These are phyloP conservation scores for Candida bentonensis DNA, from an alignment of 805 yeast genomes.

Conservation along the genomic window DNA sequence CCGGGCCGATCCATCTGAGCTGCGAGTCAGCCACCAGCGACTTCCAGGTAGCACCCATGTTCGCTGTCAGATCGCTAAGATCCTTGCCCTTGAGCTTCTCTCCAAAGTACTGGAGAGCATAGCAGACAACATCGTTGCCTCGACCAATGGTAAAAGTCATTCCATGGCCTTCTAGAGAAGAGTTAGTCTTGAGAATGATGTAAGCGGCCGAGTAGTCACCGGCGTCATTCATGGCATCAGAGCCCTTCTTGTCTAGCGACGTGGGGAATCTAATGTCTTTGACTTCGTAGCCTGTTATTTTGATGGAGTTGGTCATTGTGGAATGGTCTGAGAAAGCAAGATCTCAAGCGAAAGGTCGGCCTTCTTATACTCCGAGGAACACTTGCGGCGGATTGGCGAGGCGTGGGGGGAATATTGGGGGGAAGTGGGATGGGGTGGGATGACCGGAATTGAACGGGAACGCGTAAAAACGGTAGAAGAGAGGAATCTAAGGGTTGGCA, in stretches of 20 bases:
- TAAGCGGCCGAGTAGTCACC: conserved; percentile 31
- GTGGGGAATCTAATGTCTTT: conserved; percentile 28
- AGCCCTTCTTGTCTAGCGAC: conserved; percentile 26
- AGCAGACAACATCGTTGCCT: conserved; percentile 24
- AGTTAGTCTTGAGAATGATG: conserved; percentile 20
- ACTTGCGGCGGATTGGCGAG: too few relatives aligned
- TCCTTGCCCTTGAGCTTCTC: conserved; percentile 23
- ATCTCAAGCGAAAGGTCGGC: too few relatives aligned
- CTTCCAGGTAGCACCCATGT: conserved; percentile 30
- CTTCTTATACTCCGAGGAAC: too few relatives aligned
- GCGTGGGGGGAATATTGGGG: too few relatives aligned
- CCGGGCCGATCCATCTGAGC: conserved; percentile 33
- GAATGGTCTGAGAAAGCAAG: too few relatives aligned
- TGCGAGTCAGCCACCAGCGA: conserved; percentile 27
- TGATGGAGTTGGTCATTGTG: too few relatives aligned
- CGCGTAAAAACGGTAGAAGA: too few relatives aligned
- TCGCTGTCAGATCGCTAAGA: conserved; percentile 20
- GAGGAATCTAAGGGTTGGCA: too few relatives aligned
- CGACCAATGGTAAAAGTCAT: conserved; percentile 31
- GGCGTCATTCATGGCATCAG: conserved; percentile 29
- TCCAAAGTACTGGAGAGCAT: conserved; percentile 26
- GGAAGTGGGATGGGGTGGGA: too few relatives aligned
- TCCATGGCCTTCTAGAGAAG: conserved; percentile 24
- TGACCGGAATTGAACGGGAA: too few relatives aligned
- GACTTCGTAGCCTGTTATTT: conserved; percentile 20